Evolutionary conservation across 106 monocot genomes (phyloP).

Genomic region (Acorus gramineus): DNA sequence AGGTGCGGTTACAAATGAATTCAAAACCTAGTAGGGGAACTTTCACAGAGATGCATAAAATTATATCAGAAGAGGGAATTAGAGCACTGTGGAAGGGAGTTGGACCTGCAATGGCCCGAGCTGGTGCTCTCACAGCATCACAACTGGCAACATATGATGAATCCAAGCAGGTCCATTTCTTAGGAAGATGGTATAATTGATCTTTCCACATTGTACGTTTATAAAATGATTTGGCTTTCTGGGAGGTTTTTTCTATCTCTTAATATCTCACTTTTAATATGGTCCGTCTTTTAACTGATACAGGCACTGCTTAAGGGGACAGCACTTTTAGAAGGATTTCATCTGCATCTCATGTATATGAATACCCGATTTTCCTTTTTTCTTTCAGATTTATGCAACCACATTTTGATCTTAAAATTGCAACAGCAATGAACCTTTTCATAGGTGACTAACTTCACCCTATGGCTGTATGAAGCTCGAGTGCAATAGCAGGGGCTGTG

Average conservation of each 20-base stretch:
- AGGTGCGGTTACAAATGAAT: conserved; percentile 89
- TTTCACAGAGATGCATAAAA: conserved; percentile 35
- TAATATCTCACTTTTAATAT: background rate
- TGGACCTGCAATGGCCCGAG: conserved; percentile 87
- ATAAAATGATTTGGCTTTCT: conserved; percentile 4
- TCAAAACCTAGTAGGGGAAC: conserved; percentile 36
- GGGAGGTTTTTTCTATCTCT: conserved; percentile 4
- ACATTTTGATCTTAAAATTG: background rate
- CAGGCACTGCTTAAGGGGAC: conserved; percentile 77
- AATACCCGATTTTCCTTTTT: conserved; percentile 17
- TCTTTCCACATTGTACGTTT: background rate
- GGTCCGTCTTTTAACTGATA: background rate
- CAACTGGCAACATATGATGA: conserved; percentile 95
- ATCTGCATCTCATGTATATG: conserved; percentile 86
- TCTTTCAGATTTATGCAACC: background rate
- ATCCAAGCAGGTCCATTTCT: conserved; percentile 66
- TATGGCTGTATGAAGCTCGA: conserved; percentile 49
- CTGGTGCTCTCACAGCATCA: conserved; percentile 78
- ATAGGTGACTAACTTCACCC: conserved; percentile 5
- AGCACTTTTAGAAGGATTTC: conserved; percentile 76
- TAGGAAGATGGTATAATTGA: conserved; percentile 1
- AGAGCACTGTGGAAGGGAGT: conserved; percentile 93
- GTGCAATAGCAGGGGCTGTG: conserved; percentile 66
- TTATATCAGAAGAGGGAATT: conserved; percentile 50
- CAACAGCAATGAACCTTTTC: background rate